Evolutionary conservation across 73 alveolate species (phyloP).

Genomic region (Paramecium octaurelia): DNA sequence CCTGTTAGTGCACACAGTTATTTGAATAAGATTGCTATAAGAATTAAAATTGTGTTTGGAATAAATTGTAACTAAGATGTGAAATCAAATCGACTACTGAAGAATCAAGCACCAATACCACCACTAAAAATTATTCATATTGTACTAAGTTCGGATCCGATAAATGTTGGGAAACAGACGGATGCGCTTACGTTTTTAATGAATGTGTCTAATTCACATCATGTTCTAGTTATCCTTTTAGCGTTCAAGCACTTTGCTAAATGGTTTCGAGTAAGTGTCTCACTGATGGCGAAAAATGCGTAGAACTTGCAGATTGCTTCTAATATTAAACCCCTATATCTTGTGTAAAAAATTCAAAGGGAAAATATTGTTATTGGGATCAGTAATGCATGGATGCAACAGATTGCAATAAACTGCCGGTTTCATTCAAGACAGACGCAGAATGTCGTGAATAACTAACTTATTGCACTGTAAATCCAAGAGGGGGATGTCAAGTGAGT

Average conservation of each 20-base stretch:
- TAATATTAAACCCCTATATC: background rate
- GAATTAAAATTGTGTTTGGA: background rate
- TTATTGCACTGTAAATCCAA: background rate
- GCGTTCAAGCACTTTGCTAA: background rate
- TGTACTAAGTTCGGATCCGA: background rate
- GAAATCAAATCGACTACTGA: background rate
- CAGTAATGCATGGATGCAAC: background rate
- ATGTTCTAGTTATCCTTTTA: background rate
- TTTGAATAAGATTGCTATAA: background rate
- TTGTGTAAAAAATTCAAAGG: background rate
- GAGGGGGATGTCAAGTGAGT: slow-evolving; percentile 34
- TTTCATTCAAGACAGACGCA: background rate
- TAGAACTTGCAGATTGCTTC: background rate
- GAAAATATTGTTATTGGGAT: slow-evolving; percentile 11
- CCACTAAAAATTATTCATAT: background rate
- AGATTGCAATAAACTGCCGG: background rate
- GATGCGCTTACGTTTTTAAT: background rate
- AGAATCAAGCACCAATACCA: background rate
- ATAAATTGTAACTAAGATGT: background rate
- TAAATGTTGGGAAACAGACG: background rate
- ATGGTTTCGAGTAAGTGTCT: background rate
- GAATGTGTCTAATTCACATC: slow-evolving; percentile 15
- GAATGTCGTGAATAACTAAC: background rate
- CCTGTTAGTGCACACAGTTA: background rate
- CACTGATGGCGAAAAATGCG: slow-evolving; percentile 4